Conservation (phyloP, 495 filamentous ascomycete genomes). For the Rhypophila decipiens region DNA sequence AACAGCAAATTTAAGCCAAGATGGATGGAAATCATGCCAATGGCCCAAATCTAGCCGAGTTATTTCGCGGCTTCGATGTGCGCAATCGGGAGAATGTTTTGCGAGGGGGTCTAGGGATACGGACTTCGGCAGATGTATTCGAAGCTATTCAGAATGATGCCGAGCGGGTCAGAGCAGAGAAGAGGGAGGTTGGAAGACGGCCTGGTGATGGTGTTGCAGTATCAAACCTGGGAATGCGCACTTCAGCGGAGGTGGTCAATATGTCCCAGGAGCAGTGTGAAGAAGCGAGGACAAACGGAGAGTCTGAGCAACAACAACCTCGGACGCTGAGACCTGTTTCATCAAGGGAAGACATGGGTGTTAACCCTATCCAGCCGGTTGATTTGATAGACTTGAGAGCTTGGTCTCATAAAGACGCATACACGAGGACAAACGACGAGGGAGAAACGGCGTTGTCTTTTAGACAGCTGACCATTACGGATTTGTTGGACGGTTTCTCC, state of each 20-base stretch:
- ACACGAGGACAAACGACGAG: neutral
- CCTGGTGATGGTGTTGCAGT: neutral
- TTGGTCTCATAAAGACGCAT: neutral
- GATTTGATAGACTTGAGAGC: neutral
- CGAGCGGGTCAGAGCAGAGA: neutral
- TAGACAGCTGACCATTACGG: neutral
- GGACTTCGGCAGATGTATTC: slow-evolving; percentile 1
- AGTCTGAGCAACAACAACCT: neutral
- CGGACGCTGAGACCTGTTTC: neutral
- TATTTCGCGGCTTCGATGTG: neutral
- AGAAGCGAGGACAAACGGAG: neutral
- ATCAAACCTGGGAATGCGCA: neutral
- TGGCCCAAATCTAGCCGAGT: neutral
- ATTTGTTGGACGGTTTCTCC: neutral
- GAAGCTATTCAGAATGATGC: neutral
- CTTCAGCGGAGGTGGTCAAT: neutral
- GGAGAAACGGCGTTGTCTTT: no score
- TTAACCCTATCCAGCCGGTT: neutral
- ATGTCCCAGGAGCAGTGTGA: neutral
- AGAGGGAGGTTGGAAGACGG: neutral
- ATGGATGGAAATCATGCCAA: neutral
- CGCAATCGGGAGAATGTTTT: neutral
- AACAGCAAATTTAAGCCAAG: neutral
- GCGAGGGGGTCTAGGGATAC: neutral
- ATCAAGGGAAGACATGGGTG: neutral